A percentile compares a stretch with the other conserved stretches of the same genome.
Conservation (phyloP, 2,329 filamentous ascomycete genomes). For the Aureobasidium melanogenum region DNA sequence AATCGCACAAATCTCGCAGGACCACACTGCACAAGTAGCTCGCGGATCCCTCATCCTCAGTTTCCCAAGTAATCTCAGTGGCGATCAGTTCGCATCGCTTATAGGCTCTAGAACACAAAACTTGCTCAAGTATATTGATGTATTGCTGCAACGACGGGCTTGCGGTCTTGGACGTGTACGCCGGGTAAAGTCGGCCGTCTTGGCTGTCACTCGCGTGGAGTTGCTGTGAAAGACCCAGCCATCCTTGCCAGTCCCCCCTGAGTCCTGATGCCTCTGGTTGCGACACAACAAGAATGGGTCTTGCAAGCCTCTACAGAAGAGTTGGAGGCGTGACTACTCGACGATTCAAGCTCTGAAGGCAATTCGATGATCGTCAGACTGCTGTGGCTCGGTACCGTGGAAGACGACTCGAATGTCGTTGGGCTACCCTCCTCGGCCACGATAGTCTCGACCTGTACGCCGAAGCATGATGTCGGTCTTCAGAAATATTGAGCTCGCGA, state of each 20-base stretch:
- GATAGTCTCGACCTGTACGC: neutral
- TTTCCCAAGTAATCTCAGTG: neutral
- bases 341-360: neutral
- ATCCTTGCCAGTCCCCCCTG: too few species aligned
- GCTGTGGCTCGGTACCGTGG: neutral
- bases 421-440: neutral
- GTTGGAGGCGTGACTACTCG: neutral
- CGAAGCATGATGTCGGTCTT: too few species aligned
- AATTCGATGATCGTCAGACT: neutral
- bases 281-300: neutral
- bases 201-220: neutral
- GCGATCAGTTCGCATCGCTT: neutral
- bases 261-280: too few species aligned
- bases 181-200: neutral
- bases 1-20: neutral
- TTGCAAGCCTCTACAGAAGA: too few species aligned
- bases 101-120: neutral
- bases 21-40: neutral
- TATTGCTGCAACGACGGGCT: neutral
- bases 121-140: slow-evolving; percentile 5
- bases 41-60: neutral
- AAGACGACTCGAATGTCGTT: neutral
- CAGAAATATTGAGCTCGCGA: neutral
- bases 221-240: neutral
- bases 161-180: neutral